A percentile compares a stretch with the other conserved stretches of the same genome.
Evolutionary conservation across 306 rosid species (phyloP).

Genomic region (Medicago truncatula): MtrunA17r5.0-ANR NC_053048.1:37054501-37055000

Average conservation of each 20-base stretch:
- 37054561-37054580: conserved; percentile 29
- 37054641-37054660: background rate
- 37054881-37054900: background rate
- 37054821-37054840: too few relatives aligned
- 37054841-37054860: too few relatives aligned
- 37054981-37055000: background rate
- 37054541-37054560: conserved; percentile 23
- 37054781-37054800: too few relatives aligned
- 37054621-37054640: too few relatives aligned
- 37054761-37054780: too few relatives aligned
- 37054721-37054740: too few relatives aligned
- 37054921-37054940: background rate
- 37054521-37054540: conserved; percentile 13
- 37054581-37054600: conserved; percentile 2
- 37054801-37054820: too few relatives aligned
- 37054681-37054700: background rate
- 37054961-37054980: background rate
- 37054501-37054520: conserved; percentile 30
- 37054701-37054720: too few relatives aligned
- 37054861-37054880: too few relatives aligned
- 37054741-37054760: too few relatives aligned
- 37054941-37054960: background rate
- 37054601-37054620: background rate
- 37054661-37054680: too few relatives aligned
- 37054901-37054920: background rate